A percentile compares a stretch with the other conserved stretches of the same genome.
phyloP scores from a whole-genome alignment of 1,139 yeast species.

The Nakaseomyces uthaithaninus region DNA sequence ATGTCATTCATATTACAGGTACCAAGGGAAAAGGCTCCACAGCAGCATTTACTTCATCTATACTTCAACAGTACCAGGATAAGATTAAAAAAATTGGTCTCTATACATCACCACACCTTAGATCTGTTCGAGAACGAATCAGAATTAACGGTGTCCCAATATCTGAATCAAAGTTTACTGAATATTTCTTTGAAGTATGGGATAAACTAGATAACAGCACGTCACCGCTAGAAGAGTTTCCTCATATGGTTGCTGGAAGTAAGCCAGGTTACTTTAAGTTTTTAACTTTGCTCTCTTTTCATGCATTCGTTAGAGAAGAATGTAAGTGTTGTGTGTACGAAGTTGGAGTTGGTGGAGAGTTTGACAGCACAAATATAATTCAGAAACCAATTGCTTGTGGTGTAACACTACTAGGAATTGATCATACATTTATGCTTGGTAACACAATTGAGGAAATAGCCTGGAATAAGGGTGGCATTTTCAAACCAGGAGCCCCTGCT shows the following conservation, averaged over 20 bases:
- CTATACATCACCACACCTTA: conserved; percentile 92
- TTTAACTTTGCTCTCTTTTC: conserved; percentile 82
- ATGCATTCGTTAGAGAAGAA: conserved; percentile 77
- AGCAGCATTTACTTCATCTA: conserved; percentile 86
- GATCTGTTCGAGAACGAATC: conserved; percentile 86
- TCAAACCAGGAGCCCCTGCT: conserved; percentile 61
- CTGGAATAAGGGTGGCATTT: conserved; percentile 95
- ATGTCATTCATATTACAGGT: conserved; percentile 88
- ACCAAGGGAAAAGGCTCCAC: conserved; percentile 99
- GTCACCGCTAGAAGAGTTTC: conserved; percentile 53
- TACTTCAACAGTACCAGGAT: conserved; percentile 52
- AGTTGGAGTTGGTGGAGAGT: conserved; percentile 97
- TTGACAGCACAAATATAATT: conserved; percentile 87
- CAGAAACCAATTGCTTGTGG: conserved; percentile 79
- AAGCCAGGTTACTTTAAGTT: conserved; percentile 94
- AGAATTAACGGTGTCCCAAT: conserved; percentile 83
- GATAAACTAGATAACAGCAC: conserved; percentile 58
- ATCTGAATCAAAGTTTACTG: conserved; percentile 67
- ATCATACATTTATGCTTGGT: conserved; percentile 86
- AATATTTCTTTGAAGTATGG: conserved; percentile 92
- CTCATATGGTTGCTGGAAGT: conserved; percentile 60
- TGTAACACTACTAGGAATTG: conserved; percentile 80
- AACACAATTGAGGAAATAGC: conserved; percentile 82
- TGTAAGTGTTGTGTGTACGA: conserved; percentile 92
- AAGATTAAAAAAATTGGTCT: conserved; percentile 57